A percentile compares a stretch with the other conserved stretches of the same genome.
Evolutionary conservation across 2,329 filamentous ascomycete genomes (phyloP).

Genomic region (Colletotrichum chlorophyti): DNA sequence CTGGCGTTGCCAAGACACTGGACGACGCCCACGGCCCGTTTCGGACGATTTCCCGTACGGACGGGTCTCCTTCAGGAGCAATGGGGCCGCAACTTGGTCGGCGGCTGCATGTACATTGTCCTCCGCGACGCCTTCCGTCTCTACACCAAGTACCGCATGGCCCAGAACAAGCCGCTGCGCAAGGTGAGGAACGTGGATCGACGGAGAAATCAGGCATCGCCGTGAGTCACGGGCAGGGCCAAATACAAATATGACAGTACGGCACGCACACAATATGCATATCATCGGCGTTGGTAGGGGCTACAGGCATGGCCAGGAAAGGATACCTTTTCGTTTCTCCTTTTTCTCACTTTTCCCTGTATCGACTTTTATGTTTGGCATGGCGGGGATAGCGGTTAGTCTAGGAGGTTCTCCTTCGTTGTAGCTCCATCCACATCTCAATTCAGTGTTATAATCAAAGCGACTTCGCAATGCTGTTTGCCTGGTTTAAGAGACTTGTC

Average conservation of each 20-base stretch:
- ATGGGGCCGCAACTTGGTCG: slow-evolving; percentile 89
- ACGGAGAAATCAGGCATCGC: slow-evolving; percentile 45
- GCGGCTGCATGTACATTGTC: slow-evolving; percentile 87
- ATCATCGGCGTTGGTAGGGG: slow-evolving; percentile 6
- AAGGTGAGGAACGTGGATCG: slow-evolving; percentile 59
- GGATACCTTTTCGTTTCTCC: background rate
- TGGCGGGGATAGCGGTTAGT: background rate
- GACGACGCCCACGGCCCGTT: slow-evolving; percentile 51
- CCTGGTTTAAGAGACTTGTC: too few relatives aligned
- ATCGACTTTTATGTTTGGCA: background rate
- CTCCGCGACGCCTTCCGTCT: slow-evolving; percentile 72
- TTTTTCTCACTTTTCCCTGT: too few relatives aligned
- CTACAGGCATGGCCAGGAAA: background rate
- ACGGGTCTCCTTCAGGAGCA: slow-evolving; percentile 78
- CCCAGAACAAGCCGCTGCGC: slow-evolving; percentile 61
- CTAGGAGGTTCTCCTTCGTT: too few relatives aligned
- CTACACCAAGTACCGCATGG: slow-evolving; percentile 69
- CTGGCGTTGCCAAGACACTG: slow-evolving; percentile 71
- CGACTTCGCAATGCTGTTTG: too few relatives aligned
- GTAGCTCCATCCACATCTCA: background rate
- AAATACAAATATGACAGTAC: background rate
- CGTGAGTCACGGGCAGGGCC: background rate
- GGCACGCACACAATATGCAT: slow-evolving; percentile 9
- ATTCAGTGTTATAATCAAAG: background rate
- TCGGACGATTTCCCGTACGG: slow-evolving; percentile 39